Percentiles rank a stretch among this genome's conserved stretches.
phyloP scores from a whole-genome alignment of 2,329 filamentous ascomycete species.

The Alternaria novae-zelandiae region DNA sequence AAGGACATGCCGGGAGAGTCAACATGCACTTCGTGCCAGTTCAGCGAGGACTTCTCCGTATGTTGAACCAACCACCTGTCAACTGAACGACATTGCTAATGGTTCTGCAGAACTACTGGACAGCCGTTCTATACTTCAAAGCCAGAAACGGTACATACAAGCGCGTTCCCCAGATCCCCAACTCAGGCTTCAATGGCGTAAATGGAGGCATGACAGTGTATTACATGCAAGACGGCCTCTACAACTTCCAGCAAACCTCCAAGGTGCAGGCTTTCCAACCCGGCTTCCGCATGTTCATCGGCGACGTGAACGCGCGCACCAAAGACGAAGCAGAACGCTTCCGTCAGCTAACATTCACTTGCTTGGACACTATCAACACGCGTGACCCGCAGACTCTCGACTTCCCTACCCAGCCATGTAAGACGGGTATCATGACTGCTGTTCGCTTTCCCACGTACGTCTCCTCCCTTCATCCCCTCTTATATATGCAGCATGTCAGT shows the following conservation, averaged over 20 bases:
- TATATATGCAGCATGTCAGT: neutral
- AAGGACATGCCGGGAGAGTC: constrained; percentile 30
- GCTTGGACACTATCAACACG: constrained; percentile 49
- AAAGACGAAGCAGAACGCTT: constrained; percentile 47
- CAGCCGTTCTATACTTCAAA: constrained; percentile 41
- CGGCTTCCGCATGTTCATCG: constrained; percentile 38
- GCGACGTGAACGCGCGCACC: constrained; percentile 35
- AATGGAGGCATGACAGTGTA: constrained; percentile 40
- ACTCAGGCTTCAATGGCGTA: constrained; percentile 35
- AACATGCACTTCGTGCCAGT: constrained; percentile 38
- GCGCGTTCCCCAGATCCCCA: constrained; percentile 33
- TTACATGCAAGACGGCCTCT: constrained; percentile 39
- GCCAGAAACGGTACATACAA: constrained; percentile 37
- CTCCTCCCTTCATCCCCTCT: neutral
- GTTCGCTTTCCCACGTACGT: constrained; percentile 48
- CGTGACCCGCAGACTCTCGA: constrained; percentile 50
- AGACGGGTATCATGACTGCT: constrained; percentile 53
- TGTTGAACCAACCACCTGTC: neutral
- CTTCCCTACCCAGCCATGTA: constrained; percentile 50
- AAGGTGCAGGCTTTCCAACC: constrained; percentile 53
- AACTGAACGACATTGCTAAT: neutral
- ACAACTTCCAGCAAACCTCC: constrained; percentile 33
- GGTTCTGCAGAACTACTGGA: constrained; percentile 36
- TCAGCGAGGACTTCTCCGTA: constrained; percentile 36
- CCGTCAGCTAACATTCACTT: constrained; percentile 55